phyloP scores from a whole-genome alignment of 2,329 filamentous ascomycete genomes.

The Aureobasidium sp. region DNA sequence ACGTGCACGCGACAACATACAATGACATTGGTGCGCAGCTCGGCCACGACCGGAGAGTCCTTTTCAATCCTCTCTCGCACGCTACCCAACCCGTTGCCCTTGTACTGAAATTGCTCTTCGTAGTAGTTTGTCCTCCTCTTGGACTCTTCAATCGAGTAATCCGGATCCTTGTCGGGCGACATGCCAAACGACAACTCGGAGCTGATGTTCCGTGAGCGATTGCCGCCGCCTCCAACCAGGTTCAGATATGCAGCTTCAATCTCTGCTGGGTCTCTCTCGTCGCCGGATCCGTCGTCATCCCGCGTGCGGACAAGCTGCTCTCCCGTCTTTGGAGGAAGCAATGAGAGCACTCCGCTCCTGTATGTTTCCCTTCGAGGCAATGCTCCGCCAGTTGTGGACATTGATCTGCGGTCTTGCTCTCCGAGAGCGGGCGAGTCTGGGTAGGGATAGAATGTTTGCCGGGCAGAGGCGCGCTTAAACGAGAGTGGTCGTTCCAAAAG shows the following conservation, averaged over 20 bases:
- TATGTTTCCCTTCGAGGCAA: constrained; percentile 6
- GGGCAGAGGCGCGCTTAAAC: constrained; percentile 11
- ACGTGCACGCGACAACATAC: constrained; percentile 29
- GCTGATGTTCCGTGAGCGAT: constrained; percentile 9
- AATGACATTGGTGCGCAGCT: constrained; percentile 46
- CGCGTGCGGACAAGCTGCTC: neutral
- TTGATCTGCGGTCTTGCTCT: constrained; percentile 11
- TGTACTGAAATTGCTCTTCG: constrained; percentile 30
- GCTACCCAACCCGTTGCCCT: constrained; percentile 22
- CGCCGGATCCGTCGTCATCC: constrained; percentile 9
- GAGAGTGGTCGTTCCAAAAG: constrained; percentile 13
- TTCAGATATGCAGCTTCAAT: constrained; percentile 14
- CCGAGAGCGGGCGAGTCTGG: constrained; percentile 11
- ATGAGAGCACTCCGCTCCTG: constrained; percentile 4
- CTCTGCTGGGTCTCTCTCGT: constrained; percentile 14
- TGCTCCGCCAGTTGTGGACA: constrained; percentile 13
- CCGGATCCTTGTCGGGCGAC: constrained; percentile 4
- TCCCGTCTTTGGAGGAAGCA: constrained; percentile 7
- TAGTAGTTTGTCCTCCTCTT: constrained; percentile 28
- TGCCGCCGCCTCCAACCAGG: constrained; percentile 10
- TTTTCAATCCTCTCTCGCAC: constrained; percentile 36
- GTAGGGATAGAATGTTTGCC: constrained; percentile 14
- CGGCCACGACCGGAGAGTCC: constrained; percentile 42
- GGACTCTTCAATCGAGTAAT: constrained; percentile 19
- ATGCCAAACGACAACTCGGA: constrained; percentile 11